Evolutionary conservation across 805 yeast species (phyloP).

Genomic region (Cyberlindnera petersonii): DNA sequence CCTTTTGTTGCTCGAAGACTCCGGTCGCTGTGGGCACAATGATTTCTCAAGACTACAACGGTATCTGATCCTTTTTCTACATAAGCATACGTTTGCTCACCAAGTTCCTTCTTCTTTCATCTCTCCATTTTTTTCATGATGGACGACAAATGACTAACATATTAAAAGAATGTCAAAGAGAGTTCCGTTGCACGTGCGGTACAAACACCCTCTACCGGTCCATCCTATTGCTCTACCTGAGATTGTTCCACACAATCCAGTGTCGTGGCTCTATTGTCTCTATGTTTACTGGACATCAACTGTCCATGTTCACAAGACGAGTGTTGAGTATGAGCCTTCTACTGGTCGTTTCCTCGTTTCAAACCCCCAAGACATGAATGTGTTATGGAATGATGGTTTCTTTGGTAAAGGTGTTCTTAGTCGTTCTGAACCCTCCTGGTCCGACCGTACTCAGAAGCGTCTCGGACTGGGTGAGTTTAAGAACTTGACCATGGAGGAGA

Average conservation of each 20-base stretch:
- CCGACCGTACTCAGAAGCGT: conserved; percentile 54
- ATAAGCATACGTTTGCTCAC: too few relatives aligned
- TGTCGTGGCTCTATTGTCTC: conserved; percentile 53
- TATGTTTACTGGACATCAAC: conserved; percentile 30
- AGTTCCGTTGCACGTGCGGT: conserved; percentile 28
- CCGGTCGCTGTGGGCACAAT: conserved; percentile 59
- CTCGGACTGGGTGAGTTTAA: conserved; percentile 41
- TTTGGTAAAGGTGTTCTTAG: conserved; percentile 91
- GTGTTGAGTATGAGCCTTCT: conserved; percentile 32
- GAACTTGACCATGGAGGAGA: conserved; percentile 59
- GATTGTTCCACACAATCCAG: conserved; percentile 59
- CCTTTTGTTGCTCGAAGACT: conserved; percentile 42
- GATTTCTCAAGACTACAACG: conserved; percentile 94
- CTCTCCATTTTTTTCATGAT: background rate
- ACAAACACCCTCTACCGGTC: conserved; percentile 58
- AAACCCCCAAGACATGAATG: conserved; percentile 43
- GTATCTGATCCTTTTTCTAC: conserved; percentile 71
- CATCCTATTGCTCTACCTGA: conserved; percentile 46
- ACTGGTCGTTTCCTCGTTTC: conserved; percentile 32
- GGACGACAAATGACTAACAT: conserved; percentile 5
- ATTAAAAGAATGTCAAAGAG: conserved; percentile 32
- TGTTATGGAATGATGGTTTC: conserved; percentile 81
- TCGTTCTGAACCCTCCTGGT: conserved; percentile 93
- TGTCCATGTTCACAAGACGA: conserved; percentile 18
- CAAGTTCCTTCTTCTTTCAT: background rate